Evolutionary conservation across 140 eudicot genomes (phyloP).

Genomic region (Erigeron philadelphicus): DNA sequence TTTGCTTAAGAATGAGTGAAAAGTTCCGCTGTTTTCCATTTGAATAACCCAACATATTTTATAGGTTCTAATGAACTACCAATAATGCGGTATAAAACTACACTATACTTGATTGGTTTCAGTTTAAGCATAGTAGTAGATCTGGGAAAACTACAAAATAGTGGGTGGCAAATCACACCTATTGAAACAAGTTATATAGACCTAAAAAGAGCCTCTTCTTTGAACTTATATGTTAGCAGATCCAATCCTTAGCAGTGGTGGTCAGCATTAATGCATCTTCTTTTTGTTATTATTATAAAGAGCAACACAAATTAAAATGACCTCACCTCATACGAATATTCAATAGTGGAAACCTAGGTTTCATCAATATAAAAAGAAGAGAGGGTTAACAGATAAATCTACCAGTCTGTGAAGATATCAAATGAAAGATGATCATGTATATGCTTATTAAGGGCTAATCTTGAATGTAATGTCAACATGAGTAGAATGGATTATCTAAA

Average conservation of each 20-base stretch:
- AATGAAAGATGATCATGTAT: not conserved
- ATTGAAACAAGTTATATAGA: no score
- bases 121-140: no score
- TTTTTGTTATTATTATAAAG: no score
- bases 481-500: not conserved
- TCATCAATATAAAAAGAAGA: not conserved
- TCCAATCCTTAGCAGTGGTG: not conserved
- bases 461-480: not conserved
- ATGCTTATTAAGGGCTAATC: not conserved
- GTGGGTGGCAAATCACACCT: no score
- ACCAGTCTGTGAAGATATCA: not conserved
- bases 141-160: no score
- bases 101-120: no score
- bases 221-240: not conserved
- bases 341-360: conserved; percentile 1
- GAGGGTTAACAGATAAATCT: not conserved
- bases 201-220: no score
- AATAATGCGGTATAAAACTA: no score
- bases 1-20: no score
- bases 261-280: not conserved
- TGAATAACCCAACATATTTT: no score
- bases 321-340: conserved; percentile 19
- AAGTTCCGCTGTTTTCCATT: no score
- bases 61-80: no score
- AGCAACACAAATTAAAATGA: not conserved